Conservation (phyloP, 1,284 basidiomycete genomes). For the Cutaneotrichosporon dermatis region DNA sequence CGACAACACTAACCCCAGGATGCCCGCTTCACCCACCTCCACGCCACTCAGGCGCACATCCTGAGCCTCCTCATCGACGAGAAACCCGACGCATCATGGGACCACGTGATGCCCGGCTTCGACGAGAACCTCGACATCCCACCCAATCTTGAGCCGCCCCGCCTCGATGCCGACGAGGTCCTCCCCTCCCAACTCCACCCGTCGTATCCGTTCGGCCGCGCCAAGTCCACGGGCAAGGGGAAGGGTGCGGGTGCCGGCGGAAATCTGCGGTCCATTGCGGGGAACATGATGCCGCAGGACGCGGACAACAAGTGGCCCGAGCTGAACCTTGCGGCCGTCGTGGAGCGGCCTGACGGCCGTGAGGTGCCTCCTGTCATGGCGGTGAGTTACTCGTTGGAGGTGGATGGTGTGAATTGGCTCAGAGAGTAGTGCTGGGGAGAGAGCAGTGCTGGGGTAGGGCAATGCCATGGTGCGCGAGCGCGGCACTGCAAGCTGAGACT, state of each 20-base stretch:
- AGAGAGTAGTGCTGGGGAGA: not conserved
- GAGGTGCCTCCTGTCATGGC: conserved; percentile 48
- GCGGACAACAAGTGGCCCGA: conserved; percentile 33
- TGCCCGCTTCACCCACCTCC: conserved; percentile 42
- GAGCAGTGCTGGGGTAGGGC: not conserved
- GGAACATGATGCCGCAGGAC: conserved; percentile 24
- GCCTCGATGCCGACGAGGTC: conserved; percentile 41
- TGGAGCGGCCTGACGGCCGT: conserved; percentile 31
- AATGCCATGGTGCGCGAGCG: too few species aligned
- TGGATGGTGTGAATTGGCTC: too few species aligned
- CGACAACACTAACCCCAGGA: conserved; percentile 25
- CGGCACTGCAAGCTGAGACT: too few species aligned
- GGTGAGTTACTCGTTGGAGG: conserved; percentile 25
- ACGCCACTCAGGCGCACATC: conserved; percentile 34
- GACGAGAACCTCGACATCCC: conserved; percentile 36
- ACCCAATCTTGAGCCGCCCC: conserved; percentile 29
- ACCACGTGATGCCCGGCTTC: conserved; percentile 44
- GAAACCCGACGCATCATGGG: conserved; percentile 33
- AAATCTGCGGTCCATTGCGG: conserved; percentile 14
- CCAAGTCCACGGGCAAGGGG: conserved; percentile 1
- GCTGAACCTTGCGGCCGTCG: conserved; percentile 28
- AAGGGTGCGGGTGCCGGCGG: conserved; percentile 5
- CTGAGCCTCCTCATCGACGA: conserved; percentile 37
- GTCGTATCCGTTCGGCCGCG: conserved; percentile 40
- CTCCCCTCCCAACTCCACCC: conserved; percentile 41